Conservation (phyloP, 805 yeast species). For the Teunomyces funiuensis region DNA sequence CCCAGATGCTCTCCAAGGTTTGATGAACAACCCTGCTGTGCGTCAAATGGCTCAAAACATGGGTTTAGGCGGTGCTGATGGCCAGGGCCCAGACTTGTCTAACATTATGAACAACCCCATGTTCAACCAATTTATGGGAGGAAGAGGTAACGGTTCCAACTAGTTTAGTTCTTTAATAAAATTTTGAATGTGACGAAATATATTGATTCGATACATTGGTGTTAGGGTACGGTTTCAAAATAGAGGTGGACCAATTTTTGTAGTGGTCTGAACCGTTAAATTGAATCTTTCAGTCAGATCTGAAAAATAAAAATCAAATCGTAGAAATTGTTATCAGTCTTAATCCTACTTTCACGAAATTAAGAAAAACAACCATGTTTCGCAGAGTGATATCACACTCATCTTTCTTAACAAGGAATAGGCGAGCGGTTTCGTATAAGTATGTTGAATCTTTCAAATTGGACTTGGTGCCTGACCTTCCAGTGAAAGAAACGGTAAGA, state of each 20-base stretch:
- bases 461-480: neutral
- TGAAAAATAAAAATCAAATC: no score
- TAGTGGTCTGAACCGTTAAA: neutral
- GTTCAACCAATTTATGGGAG: conserved; percentile 67
- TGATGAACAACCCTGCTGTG: conserved; percentile 79
- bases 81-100: conserved; percentile 52
- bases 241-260: no score
- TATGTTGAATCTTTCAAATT: neutral
- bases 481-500: conserved; percentile 2
- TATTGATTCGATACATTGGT: neutral
- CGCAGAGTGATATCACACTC: neutral
- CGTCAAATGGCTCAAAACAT: conserved; percentile 81
- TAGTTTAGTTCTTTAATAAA: conserved; percentile 4
- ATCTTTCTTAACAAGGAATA: neutral
- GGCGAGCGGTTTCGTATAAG: neutral
- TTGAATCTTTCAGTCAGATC: neutral
- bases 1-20: conserved; percentile 69
- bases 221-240: no score
- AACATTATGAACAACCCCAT: conserved; percentile 82
- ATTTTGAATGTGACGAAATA: neutral
- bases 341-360: no score
- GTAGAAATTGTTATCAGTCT: no score
- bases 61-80: conserved; percentile 61
- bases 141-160: conserved; percentile 17
- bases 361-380: no score